Percentiles rank a stretch among this genome's conserved stretches.
Conservation (phyloP, 768 basidiomycete genomes). For the Tylopilus intermedius region DNA sequence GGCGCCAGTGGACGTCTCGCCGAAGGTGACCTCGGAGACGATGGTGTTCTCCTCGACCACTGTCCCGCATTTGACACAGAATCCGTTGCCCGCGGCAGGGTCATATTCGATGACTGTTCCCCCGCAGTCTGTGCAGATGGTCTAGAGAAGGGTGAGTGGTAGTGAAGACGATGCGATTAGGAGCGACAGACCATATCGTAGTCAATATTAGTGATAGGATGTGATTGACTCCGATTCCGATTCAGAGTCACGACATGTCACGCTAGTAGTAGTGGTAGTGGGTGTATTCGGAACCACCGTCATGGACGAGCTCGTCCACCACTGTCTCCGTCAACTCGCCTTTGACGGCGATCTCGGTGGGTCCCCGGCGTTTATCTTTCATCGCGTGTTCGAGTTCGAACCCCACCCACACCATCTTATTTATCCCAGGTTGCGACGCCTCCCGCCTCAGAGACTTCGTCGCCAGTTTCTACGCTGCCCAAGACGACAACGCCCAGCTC, state of each 20-base stretch:
- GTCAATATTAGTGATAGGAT: not conserved
- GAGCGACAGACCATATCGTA: conserved; percentile 16
- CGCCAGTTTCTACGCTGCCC: conserved; percentile 53
- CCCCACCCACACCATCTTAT: conserved; percentile 31
- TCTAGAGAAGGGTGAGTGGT: conserved; percentile 31
- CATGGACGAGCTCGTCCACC: conserved; percentile 80
- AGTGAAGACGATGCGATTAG: not conserved
- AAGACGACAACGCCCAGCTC: conserved; percentile 42
- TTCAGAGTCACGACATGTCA: not conserved
- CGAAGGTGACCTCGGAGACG: conserved; percentile 90
- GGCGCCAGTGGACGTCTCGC: conserved; percentile 88
- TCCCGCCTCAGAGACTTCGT: conserved; percentile 72
- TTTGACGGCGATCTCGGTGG: conserved; percentile 89
- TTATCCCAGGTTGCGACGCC: conserved; percentile 61
- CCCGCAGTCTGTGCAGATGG: conserved; percentile 71
- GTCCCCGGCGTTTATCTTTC: conserved; percentile 27
- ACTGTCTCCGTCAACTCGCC: conserved; percentile 79
- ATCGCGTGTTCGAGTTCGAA: conserved; percentile 39
- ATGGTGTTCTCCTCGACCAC: conserved; percentile 93
- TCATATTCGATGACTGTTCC: conserved; percentile 85
- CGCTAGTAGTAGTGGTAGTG: not conserved
- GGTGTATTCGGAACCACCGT: not conserved
- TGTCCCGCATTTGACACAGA: conserved; percentile 81
- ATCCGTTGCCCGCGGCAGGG: conserved; percentile 76
- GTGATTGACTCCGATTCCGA: not conserved